These are phyloP conservation scores for Adiantum capillusveneris DNA, from an alignment of 75 land plant genomes.

Conservation along the genomic window DNA sequence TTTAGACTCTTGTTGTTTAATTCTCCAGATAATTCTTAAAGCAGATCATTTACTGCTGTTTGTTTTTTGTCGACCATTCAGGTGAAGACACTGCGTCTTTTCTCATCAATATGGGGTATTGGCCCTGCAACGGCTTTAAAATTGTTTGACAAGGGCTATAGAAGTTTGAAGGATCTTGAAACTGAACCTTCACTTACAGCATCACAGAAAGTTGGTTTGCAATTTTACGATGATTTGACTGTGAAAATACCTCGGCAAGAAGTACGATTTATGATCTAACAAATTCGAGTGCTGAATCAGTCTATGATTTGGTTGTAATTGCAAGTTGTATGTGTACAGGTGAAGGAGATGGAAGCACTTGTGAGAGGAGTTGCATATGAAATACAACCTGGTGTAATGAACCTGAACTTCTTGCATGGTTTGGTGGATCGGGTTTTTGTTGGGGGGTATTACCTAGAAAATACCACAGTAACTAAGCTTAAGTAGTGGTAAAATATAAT, in stretches of 20 bases:
- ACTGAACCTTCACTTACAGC: constrained; percentile 67
- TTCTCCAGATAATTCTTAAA: no score
- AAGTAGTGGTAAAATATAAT: no score
- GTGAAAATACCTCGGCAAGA: constrained; percentile 84
- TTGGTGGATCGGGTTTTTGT: no score
- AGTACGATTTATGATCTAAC: constrained; percentile 33
- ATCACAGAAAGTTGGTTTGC: constrained; percentile 65
- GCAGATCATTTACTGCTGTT: no score
- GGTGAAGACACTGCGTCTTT: constrained; percentile 61
- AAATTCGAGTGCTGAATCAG: no score
- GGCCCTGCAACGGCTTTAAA: constrained; percentile 92
- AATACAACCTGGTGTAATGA: constrained; percentile 74
- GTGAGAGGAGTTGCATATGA: constrained; percentile 55
- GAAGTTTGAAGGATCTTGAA: constrained; percentile 72
- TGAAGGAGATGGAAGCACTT: constrained; percentile 71
- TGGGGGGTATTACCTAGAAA: no score
- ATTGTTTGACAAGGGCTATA: constrained; percentile 82
- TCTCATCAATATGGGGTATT: constrained; percentile 98
- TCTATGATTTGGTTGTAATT: constrained; percentile 5
- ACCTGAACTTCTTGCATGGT: no score
- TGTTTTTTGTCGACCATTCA: no score
- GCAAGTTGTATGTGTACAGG: constrained; percentile 33
- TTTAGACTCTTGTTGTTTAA: no score
- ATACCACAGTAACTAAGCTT: no score
- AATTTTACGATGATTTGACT: constrained; percentile 78